Percentiles rank a stretch among this genome's conserved stretches.
Conservation (phyloP, 257 asterid genomes). For the Capsicum pubescens region DNA sequence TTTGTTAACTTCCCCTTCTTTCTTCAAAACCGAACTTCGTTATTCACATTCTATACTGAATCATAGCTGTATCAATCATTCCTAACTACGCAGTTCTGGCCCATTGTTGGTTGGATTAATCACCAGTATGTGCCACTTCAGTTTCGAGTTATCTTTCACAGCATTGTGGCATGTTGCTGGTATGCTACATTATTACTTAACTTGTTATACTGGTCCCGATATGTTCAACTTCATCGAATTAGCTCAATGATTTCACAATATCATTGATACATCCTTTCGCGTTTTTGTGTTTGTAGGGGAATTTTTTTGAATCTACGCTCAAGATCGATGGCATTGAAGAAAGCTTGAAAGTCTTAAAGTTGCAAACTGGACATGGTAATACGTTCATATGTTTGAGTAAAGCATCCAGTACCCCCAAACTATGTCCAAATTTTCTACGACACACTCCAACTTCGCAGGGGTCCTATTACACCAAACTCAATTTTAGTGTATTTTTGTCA, state of each 20-base stretch:
- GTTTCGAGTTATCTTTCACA: constrained; percentile 87
- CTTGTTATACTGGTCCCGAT: not conserved
- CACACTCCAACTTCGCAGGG: too few relatives aligned
- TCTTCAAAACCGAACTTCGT: not conserved
- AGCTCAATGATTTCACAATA: not conserved
- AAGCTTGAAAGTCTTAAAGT: constrained; percentile 39
- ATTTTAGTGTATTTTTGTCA: too few relatives aligned
- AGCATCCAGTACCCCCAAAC: too few relatives aligned
- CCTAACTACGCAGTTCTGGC: constrained; percentile 77
- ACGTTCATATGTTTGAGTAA: not conserved
- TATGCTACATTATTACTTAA: constrained; percentile 35
- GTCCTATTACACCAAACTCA: too few relatives aligned
- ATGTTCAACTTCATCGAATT: not conserved
- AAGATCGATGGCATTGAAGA: constrained; percentile 60
- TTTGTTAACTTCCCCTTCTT: constrained; percentile 36
- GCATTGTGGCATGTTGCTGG: constrained; percentile 84
- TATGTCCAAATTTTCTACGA: too few relatives aligned
- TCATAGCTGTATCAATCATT: not conserved
- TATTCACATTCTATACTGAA: not conserved
- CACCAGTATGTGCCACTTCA: constrained; percentile 89
- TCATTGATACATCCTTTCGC: not conserved
- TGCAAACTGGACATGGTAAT: not conserved
- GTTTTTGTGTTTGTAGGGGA: constrained; percentile 55
- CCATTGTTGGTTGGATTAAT: constrained; percentile 95
- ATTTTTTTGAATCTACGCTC: constrained; percentile 79